These are phyloP conservation scores for Trichoderma sp. DNA, from an alignment of 2,329 filamentous ascomycete species.

Conservation along the genomic window DNA sequence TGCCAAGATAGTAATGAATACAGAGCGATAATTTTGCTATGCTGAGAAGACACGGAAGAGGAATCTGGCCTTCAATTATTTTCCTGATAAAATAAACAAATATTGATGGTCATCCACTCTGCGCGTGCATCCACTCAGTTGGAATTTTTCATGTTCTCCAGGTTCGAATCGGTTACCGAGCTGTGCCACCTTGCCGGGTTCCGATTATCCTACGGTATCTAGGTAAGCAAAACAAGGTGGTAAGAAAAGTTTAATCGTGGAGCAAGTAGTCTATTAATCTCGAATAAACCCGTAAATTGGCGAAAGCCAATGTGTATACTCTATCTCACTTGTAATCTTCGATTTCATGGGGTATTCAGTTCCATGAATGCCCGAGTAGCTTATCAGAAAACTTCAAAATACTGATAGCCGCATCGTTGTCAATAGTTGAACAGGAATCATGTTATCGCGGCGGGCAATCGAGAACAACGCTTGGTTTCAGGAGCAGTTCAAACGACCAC, in stretches of 20 bases:
- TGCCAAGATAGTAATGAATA: neutral
- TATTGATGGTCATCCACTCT: neutral
- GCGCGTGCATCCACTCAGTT: too few species aligned
- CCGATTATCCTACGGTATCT: neutral
- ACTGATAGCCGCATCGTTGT: neutral
- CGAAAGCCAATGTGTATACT: neutral
- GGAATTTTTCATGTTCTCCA: neutral
- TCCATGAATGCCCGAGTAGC: neutral
- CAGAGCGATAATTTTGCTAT: neutral
- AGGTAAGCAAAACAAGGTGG: neutral
- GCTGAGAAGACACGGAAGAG: neutral
- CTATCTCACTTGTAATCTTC: neutral
- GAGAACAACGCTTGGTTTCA: conserved; percentile 19
- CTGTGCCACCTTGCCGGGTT: neutral
- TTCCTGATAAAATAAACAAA: neutral
- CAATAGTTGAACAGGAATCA: neutral
- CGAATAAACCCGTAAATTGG: neutral
- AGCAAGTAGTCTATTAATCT: neutral
- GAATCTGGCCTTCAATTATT: neutral
- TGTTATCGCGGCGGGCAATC: conserved; percentile 13
- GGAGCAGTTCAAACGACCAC: conserved; percentile 12
- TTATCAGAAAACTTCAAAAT: neutral
- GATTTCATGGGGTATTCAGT: neutral
- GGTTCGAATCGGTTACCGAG: neutral
- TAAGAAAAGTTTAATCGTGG: too few species aligned